Conservation (phyloP, 78 protist genomes). For the Dictyostelium intermedium region DNA sequence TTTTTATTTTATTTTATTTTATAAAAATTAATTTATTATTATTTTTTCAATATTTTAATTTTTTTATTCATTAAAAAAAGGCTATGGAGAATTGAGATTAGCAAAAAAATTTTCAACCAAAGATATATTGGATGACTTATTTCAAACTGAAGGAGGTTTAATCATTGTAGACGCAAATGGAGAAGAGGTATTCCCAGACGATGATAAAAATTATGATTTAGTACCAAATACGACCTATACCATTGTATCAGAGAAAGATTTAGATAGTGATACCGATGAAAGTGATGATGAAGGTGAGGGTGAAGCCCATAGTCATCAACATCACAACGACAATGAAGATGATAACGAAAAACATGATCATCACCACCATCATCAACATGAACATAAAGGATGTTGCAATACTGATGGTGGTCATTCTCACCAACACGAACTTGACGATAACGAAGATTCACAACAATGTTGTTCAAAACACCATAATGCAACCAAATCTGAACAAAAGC, state of each 20-base stretch:
- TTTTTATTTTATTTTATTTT: background rate
- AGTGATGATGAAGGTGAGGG: conserved; percentile 7
- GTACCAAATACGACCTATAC: conserved; percentile 7
- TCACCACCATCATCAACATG: conserved; percentile 17
- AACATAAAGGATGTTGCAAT: background rate
- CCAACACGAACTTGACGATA: background rate
- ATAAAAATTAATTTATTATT: background rate
- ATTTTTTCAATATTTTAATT: too few relatives aligned
- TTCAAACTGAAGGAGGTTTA: conserved; percentile 48
- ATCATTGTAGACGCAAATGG: conserved; percentile 66
- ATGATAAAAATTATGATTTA: background rate
- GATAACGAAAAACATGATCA: conserved; percentile 5
- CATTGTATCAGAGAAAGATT: conserved; percentile 47
- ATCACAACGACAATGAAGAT: background rate
- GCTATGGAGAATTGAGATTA: conserved; percentile 63
- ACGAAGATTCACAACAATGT: background rate
- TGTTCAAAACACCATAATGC: background rate
- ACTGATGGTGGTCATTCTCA: background rate
- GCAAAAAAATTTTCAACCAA: conserved; percentile 17
- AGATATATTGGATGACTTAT: conserved; percentile 16
- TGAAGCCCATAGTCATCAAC: background rate
- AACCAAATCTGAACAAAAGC: background rate
- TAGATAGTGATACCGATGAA: conserved; percentile 31
- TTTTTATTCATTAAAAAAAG: background rate
- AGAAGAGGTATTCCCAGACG: conserved; percentile 20